Base-by-base conservation (phyloP, 805 yeast species). In the Sugiyamaella smithiae region DNA sequence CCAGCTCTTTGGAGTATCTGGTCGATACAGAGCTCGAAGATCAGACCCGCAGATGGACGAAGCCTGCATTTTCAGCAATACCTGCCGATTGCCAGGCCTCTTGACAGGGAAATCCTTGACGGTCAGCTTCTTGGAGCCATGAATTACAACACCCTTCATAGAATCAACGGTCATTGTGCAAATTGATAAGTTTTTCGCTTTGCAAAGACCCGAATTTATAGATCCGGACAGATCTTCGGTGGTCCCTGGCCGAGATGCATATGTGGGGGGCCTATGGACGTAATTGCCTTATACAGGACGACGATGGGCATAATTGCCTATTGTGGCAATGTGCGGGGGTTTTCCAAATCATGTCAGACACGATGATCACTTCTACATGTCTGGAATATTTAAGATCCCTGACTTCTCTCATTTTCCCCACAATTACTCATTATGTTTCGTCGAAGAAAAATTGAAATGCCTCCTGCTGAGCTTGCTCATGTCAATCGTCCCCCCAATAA, bases 1-100 rank as follows among this genome's bases (percentile, higher is more conserved):
- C 12, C 23, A 29, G 41, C 31, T 29, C 29, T 49, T 49, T 8
- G 48, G 52, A 9, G 38, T 45, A 14, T 50, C 45, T 7, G 46
- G 47, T 12, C 53, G 38, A 22, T 50, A 46, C 28, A 50, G 25
- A 31, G 48, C 50, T 31, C 50, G 17, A 23, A 50, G 45, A 24
- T 50, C 53, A 2, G 53, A 50, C 16, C 48, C 51, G 25, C 53
- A 46, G 20, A 50, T 23, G 5, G 51, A 35, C 4, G 48, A 42
- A 2, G 51, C 51, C n/a, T 50, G 50, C 48, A 50, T 50, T 35
- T 50, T 46, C 26, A 50, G 45, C 26, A 50, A 38, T 19, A 50
- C 53, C 45, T 50, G 53, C n/a, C 53, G 43, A 31, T 41, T n/a
- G 28, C 44, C 48, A 12, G 51, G 53, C 12, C 25, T 45, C 14